Conservation (phyloP, 2,329 filamentous ascomycete species). For the Penicillium occitanis region DNA sequence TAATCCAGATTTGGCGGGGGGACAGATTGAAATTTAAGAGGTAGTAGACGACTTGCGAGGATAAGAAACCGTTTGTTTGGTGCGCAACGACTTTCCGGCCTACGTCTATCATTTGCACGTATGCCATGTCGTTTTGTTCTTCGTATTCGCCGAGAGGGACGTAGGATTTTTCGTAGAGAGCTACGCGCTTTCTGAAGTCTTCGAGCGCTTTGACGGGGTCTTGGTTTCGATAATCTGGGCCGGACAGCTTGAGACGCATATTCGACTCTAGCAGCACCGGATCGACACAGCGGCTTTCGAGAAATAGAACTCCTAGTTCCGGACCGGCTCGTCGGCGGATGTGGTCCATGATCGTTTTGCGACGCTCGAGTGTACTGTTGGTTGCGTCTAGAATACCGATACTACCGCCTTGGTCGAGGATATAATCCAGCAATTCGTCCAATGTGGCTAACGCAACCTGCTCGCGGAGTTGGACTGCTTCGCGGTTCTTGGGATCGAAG, state of each 20-base stretch:
- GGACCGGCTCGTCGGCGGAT: constrained; percentile 81
- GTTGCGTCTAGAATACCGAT: constrained; percentile 96
- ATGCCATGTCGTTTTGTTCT: constrained; percentile 86
- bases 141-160: constrained; percentile 87
- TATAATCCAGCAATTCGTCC: constrained; percentile 87
- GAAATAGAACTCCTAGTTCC: constrained; percentile 84
- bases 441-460: constrained; percentile 89
- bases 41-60: constrained; percentile 89
- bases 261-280: constrained; percentile 84
- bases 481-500: constrained; percentile 86
- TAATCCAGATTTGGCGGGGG: constrained; percentile 97
- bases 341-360: constrained; percentile 78
- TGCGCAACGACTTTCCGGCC: constrained; percentile 91
- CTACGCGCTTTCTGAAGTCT: constrained; percentile 91
- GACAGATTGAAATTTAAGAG: constrained; percentile 95
- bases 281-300: constrained; percentile 91
- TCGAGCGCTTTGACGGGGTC: constrained; percentile 79
- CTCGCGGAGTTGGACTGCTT: constrained; percentile 79
- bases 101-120: constrained; percentile 97
- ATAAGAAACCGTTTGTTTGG: constrained; percentile 86
- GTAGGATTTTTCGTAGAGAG: constrained; percentile 91
- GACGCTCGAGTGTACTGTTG: constrained; percentile 86
- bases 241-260: constrained; percentile 93
- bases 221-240: constrained; percentile 93
- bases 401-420: constrained; percentile 76